Conservation (phyloP, 176 grass and related monocot genomes). For the Luzula sylvatica region DNA sequence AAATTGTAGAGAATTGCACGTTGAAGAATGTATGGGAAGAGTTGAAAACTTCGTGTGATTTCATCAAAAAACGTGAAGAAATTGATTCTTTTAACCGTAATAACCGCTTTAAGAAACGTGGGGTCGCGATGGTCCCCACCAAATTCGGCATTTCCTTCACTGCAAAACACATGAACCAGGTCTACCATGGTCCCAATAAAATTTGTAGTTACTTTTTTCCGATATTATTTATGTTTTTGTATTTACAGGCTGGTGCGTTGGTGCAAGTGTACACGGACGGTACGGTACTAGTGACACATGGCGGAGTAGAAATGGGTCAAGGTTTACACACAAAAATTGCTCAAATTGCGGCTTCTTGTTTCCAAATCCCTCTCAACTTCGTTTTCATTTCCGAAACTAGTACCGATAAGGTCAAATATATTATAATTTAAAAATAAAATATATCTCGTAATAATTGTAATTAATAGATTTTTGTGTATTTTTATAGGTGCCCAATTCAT, state of each 20-base stretch:
- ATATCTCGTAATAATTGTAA: background rate
- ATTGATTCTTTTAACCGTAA: conserved; percentile 43
- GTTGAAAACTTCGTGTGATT: conserved; percentile 79
- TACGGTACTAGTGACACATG: conserved; percentile 92
- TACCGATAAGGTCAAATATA: conserved; percentile 73
- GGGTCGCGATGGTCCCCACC: conserved; percentile 82
- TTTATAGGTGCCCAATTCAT: conserved; percentile 88
- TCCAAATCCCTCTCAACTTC: conserved; percentile 72
- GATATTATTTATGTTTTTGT: too few relatives aligned
- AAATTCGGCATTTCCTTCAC: conserved; percentile 98
- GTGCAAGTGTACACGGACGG: conserved; percentile 97
- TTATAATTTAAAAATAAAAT: background rate
- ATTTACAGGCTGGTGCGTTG: conserved; percentile 71
- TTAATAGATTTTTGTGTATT: conserved; percentile 16
- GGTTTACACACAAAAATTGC: conserved; percentile 97
- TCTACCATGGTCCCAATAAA: conserved; percentile 7
- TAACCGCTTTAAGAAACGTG: conserved; percentile 84
- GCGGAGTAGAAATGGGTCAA: conserved; percentile 98
- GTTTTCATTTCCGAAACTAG: conserved; percentile 98
- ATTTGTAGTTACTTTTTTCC: too few relatives aligned
- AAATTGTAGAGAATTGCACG: conserved; percentile 59
- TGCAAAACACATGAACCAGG: conserved; percentile 79
- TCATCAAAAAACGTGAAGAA: conserved; percentile 38
- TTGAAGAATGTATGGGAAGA: conserved; percentile 66
- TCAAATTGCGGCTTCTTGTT: conserved; percentile 76